phyloP scores from a whole-genome alignment of 2,329 filamentous ascomycete species.

The Aurifilum marmelostoma region DNA sequence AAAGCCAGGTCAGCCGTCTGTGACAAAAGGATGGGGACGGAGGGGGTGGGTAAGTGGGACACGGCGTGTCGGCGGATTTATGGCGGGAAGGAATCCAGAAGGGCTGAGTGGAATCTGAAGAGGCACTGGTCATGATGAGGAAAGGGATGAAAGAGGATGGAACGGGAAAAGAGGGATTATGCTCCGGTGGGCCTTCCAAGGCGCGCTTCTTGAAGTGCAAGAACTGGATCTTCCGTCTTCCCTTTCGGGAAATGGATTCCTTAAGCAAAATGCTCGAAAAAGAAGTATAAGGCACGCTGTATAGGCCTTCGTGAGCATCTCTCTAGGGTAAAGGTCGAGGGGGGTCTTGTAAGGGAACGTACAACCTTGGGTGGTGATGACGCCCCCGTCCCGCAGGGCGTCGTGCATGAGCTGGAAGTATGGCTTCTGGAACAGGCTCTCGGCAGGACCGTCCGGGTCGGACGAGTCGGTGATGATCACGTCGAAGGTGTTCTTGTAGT shows the following conservation, averaged over 20 bases:
- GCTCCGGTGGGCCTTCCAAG: constrained; percentile 12
- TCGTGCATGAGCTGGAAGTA: constrained; percentile 95
- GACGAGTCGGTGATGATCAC: constrained; percentile 99
- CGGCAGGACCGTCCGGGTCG: constrained; percentile 94
- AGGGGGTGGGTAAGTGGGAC: not conserved
- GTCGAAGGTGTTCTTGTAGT: constrained; percentile 97
- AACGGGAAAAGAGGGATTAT: constrained; percentile 1
- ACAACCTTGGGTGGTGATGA: constrained; percentile 99
- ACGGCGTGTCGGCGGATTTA: not conserved
- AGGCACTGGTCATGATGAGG: not conserved
- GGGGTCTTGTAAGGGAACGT: constrained; percentile 70
- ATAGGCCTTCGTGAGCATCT: constrained; percentile 36
- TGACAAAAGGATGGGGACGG: not conserved
- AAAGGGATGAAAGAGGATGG: not conserved
- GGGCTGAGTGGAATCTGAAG: not conserved
- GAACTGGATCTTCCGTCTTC: constrained; percentile 1
- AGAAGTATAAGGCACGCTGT: constrained; percentile 39
- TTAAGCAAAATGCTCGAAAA: constrained; percentile 26
- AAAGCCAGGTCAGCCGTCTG: constrained; percentile 19
- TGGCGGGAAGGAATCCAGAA: not conserved
- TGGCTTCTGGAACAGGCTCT: constrained; percentile 96
- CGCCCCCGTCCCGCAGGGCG: constrained; percentile 90
- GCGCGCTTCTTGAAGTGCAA: constrained; percentile 14
- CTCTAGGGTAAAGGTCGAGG: constrained; percentile 32
- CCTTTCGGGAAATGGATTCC: constrained; percentile 1